Percentiles rank a stretch among this genome's conserved stretches.
Conservation (phyloP, 202 grass and related monocot species). For the Miscanthus sacchariflorus region DNA sequence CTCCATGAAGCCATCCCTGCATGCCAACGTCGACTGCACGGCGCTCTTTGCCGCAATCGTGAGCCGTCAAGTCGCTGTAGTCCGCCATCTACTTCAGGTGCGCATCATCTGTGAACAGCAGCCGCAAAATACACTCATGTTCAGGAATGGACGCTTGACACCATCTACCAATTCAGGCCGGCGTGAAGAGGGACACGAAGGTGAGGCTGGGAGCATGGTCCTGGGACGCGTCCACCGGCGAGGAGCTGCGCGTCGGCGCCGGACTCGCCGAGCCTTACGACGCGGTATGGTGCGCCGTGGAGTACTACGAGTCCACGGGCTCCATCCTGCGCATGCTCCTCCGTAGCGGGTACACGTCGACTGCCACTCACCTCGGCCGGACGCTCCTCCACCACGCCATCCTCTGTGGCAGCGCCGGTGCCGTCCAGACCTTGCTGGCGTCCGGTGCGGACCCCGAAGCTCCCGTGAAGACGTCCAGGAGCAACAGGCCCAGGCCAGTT, state of each 20-base stretch:
- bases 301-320: slow-evolving; percentile 88
- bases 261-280: slow-evolving; percentile 89
- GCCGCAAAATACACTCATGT: neutral
- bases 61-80: slow-evolving; percentile 75
- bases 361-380: slow-evolving; percentile 60
- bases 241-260: slow-evolving; percentile 93
- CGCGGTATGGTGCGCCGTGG: slow-evolving; percentile 88
- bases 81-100: slow-evolving; percentile 85
- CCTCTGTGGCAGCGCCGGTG: slow-evolving; percentile 75
- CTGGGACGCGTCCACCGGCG: slow-evolving; percentile 84
- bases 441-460: slow-evolving; percentile 65
- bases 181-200: slow-evolving; percentile 78
- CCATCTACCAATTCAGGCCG: slow-evolving; percentile 42
- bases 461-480: slow-evolving; percentile 61
- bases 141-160: neutral
- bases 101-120: neutral
- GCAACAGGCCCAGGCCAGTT: slow-evolving; percentile 59
- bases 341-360: slow-evolving; percentile 47
- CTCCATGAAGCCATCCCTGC: slow-evolving; percentile 87
- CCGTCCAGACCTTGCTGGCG: slow-evolving; percentile 67
- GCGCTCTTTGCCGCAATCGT: slow-evolving; percentile 86
- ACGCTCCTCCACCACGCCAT: slow-evolving; percentile 91
- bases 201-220: slow-evolving; percentile 92
- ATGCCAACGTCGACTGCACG: slow-evolving; percentile 88
- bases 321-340: slow-evolving; percentile 78